These are phyloP conservation scores for Vicia faba DNA, from an alignment of 306 rosid species.

Conservation along the genomic window DNA sequence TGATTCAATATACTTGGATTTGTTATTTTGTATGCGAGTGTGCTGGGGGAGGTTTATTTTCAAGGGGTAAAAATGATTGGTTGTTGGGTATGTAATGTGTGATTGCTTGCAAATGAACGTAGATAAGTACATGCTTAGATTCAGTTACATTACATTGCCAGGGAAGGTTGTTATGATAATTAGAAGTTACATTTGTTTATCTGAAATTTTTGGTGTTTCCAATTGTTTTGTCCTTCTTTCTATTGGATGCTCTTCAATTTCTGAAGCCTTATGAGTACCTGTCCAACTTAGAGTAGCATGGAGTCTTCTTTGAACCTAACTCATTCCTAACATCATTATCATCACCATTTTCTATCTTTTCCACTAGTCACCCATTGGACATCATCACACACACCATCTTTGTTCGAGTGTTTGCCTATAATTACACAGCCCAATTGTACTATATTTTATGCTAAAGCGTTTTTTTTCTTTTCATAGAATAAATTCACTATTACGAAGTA, in stretches of 20 bases:
- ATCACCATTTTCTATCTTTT: background rate
- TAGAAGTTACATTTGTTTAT: conserved; percentile 5
- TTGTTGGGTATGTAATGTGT: conserved; percentile 11
- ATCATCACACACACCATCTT: background rate
- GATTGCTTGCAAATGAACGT: background rate
- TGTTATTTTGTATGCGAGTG: background rate
- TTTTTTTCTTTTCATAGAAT: conserved; percentile 16
- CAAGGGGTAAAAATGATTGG: background rate
- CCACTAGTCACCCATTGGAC: background rate
- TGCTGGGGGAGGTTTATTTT: background rate
- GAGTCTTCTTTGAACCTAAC: background rate
- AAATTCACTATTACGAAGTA: background rate
- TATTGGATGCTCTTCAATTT: background rate
- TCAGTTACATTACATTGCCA: background rate
- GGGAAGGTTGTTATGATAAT: background rate
- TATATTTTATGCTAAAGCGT: background rate
- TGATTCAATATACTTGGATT: background rate
- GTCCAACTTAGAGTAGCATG: background rate
- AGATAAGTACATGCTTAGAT: background rate
- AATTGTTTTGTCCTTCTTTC: background rate
- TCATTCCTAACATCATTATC: background rate
- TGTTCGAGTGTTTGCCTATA: background rate
- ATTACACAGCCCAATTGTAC: background rate
- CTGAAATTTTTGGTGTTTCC: background rate
- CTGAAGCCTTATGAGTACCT: background rate